phyloP scores from a whole-genome alignment of 768 basidiomycete genomes.

The Pulveroboletus sp. region DNA sequence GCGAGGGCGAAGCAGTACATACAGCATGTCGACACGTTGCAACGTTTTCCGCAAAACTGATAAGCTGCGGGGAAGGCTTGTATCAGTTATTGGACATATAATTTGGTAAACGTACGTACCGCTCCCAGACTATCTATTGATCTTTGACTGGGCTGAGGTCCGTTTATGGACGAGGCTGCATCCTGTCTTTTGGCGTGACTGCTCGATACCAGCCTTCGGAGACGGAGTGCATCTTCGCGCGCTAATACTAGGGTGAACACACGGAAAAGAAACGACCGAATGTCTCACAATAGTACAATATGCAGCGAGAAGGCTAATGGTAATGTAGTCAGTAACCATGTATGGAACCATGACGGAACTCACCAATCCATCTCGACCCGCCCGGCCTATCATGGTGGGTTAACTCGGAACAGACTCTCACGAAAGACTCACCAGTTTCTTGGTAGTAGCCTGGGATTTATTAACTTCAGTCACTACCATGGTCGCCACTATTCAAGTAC shows the following conservation, averaged over 20 bases:
- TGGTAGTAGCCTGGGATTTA: slow-evolving; percentile 70
- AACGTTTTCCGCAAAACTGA: slow-evolving; percentile 57
- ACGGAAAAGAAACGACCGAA: neutral
- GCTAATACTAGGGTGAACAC: slow-evolving; percentile 38
- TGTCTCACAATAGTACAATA: slow-evolving; percentile 75
- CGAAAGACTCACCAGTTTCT: slow-evolving; percentile 60
- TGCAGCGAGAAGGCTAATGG: slow-evolving; percentile 69
- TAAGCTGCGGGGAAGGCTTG: slow-evolving; percentile 33
- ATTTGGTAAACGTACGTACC: slow-evolving; percentile 36
- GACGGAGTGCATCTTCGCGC: slow-evolving; percentile 66
- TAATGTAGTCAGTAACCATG: neutral
- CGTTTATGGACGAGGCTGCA: slow-evolving; percentile 42
- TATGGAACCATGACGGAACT: slow-evolving; percentile 16
- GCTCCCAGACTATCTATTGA: slow-evolving; percentile 60
- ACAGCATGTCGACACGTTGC: slow-evolving; percentile 71
- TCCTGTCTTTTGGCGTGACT: slow-evolving; percentile 45
- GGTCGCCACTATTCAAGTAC: neutral
- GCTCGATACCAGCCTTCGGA: slow-evolving; percentile 49
- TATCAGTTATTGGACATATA: slow-evolving; percentile 5
- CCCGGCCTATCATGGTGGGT: slow-evolving; percentile 52
- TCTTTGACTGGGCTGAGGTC: slow-evolving; percentile 64
- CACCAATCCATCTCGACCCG: slow-evolving; percentile 75
- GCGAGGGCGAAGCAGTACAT: slow-evolving; percentile 20
- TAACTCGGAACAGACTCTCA: neutral
- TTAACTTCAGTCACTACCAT: neutral